A percentile compares a stretch with the other conserved stretches of the same genome.
These are phyloP conservation scores for Rhodotorula sp. DNA, from an alignment of 1,284 basidiomycete genomes.

Conservation along the genomic window DNA sequence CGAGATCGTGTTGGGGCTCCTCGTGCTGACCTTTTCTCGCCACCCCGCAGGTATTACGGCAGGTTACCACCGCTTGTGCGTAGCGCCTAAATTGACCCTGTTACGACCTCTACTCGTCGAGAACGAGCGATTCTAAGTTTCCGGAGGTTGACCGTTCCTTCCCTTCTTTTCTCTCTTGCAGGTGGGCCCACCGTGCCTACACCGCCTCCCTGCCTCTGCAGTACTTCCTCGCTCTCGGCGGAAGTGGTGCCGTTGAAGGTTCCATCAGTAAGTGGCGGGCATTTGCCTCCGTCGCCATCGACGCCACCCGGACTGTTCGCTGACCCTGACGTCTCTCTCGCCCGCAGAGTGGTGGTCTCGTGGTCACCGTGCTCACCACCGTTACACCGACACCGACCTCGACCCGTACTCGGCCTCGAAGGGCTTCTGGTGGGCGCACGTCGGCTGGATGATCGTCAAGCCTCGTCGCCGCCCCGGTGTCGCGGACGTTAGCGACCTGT, in stretches of 20 bases:
- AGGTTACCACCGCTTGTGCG: constrained; percentile 76
- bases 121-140: too few relatives aligned
- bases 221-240: constrained; percentile 71
- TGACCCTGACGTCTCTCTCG: not conserved
- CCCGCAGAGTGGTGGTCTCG: constrained; percentile 80
- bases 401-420: constrained; percentile 90
- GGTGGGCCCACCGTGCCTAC: constrained; percentile 85
- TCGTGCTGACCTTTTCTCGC: too few relatives aligned
- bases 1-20: too few relatives aligned
- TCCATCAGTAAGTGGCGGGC: constrained; percentile 58
- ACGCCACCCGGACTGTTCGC: not conserved
- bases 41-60: constrained; percentile 49
- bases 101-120: too few relatives aligned
- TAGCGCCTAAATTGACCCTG: not conserved
- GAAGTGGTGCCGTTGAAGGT: constrained; percentile 82
- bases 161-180: not conserved
- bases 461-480: constrained; percentile 81
- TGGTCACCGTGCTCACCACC: constrained; percentile 87
- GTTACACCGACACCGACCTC: constrained; percentile 92
- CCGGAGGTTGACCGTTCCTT: not conserved
- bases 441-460: constrained; percentile 92
- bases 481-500: constrained; percentile 81
- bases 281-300: not conserved
- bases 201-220: constrained; percentile 79
- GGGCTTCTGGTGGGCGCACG: constrained; percentile 70